Evolutionary conservation across 1,284 basidiomycete genomes (phyloP), one percentile per base, ranked within the genome.

Genomic region (Irpex rosettiformis): DNA sequence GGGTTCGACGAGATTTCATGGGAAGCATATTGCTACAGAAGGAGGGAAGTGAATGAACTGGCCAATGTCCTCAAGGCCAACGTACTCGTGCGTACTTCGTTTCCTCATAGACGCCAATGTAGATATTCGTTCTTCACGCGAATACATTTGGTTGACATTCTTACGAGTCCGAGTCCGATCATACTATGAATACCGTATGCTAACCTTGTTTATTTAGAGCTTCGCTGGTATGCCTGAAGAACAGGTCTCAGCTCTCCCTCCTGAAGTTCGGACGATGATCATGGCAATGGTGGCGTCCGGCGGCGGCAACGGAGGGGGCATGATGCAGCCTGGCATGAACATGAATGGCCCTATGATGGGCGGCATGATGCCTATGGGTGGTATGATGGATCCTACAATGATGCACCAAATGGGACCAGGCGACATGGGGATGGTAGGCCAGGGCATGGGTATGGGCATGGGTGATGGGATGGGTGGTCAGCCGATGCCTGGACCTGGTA

Each of bases 1-100:
- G 97, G 97, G 0, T 99, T 99, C 70, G 96, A 99, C 72, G 97
- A 99, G 74, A 83, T 94, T 11, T 91, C 90, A 18, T 99, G 95
- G 93, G 91, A 93, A 65, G 86, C 89, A 49, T 99, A 96, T 72
- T 91, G 93, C 67, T 88, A 91, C 70, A 87, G 93, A 66, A 82
- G 95, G 67, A 80, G 90, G 43, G 90, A 93, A 60, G 77, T 96
- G 64, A 88, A 89, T 2, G 89, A 93, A 53, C 76, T 89, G 55
- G 90, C 92, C 4, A 83, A 83, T 55, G 87, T 89, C 45, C 75
- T 93, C 51, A 93, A 92, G 70, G 80, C 82, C 0, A 91, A 88
- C 66, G 86, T 93, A 47, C 75, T 92, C 58, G 89, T 92, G 66
- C 64, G 88, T 79, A 25, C 27, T 48, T 40, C 48, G 0, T n/a